Evolutionary conservation across 192 early-diverging fungal species (phyloP).

Genomic region (Allomyces javanicus): DNA sequence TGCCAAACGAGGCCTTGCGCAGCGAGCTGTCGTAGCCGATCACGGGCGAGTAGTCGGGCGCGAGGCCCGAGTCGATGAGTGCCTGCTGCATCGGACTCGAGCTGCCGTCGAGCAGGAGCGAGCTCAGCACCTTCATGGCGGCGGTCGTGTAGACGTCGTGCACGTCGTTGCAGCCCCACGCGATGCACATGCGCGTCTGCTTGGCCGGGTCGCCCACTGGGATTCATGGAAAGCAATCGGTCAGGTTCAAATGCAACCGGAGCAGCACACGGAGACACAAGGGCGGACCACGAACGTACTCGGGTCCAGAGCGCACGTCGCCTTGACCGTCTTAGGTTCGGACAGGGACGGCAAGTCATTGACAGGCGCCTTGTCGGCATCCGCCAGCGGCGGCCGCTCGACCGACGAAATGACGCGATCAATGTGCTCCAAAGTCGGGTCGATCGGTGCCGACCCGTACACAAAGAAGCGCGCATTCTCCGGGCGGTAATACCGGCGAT

Average conservation of each 20-base stretch:
- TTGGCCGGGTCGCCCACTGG: constrained; percentile 47
- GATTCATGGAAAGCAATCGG: neutral
- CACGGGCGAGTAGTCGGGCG: constrained; percentile 70
- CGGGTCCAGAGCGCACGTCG: constrained; percentile 46
- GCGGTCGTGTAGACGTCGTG: constrained; percentile 71
- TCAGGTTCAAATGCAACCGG: neutral
- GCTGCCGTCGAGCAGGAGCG: constrained; percentile 66
- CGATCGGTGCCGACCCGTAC: constrained; percentile 67
- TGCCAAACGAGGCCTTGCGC: constrained; percentile 40
- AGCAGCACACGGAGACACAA: neutral
- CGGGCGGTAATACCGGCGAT: constrained; percentile 72
- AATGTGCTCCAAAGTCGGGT: constrained; percentile 49
- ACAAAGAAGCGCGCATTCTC: constrained; percentile 81
- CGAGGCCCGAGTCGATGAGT: constrained; percentile 74
- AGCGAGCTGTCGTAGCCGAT: constrained; percentile 66
- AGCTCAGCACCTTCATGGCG: constrained; percentile 54
- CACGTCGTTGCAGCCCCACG: constrained; percentile 50
- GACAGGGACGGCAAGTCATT: constrained; percentile 12
- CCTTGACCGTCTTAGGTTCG: constrained; percentile 20
- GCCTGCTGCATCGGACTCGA: constrained; percentile 85
- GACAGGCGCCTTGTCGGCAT: constrained; percentile 22
- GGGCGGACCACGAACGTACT: constrained; percentile 15
- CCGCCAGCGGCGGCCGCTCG: constrained; percentile 18
- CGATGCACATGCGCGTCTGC: constrained; percentile 58
- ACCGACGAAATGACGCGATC: constrained; percentile 38